Evolutionary conservation across 371 early-diverging fungal species (phyloP), one percentile per base, ranked within the genome.

Genomic region (Blakeslea trispora): DNA sequence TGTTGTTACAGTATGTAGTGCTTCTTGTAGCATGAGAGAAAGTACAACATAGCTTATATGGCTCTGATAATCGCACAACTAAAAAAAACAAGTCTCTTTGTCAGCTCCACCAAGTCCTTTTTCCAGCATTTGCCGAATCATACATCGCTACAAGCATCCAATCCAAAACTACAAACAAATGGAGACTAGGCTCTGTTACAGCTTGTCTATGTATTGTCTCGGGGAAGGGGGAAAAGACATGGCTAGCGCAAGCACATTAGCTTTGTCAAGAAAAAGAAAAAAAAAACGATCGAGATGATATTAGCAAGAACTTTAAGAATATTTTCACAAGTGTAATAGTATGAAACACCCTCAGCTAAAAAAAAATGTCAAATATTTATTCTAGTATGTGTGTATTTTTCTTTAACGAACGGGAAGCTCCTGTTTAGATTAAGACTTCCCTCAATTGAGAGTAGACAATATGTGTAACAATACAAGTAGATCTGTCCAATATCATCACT

Each of bases 241-340:
- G 15, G 17, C 32, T 47, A 47, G 47, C 47, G 32, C 47, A 47
- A 47, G 32, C 24, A 47, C 32, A 31, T 47, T 47, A 28, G 11
- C 24, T 47, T 47, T n/a, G 24, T 47, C 32, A 10, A 28, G 28
- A 28, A 28, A 28, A 28, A 28, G 28, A 45, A 45, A 32, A 37
- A 37, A 47, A 47, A 47, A 15, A 28, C 22, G 31, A 47, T 47
- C 47, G 47, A 47, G 31, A 47, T 47, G 47, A n/a, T 28, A 47
- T 24, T 47, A 47, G 47, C 47, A 47, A 47, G 47, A 47, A 11
- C 47, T 24, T 28, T 47, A 28, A 23, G 47, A 8, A 32, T 47
- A 31, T 47, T 46, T 46, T 46, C 46, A 28, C 46, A 46, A 46
- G 46, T 21, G 14, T 46, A 15, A 46, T 24, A 46, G 24, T 28